Percentiles rank a stretch among this genome's conserved stretches.
Evolutionary conservation across 805 yeast genomes (phyloP).

Genomic region (Candida tammaniensis): DNA sequence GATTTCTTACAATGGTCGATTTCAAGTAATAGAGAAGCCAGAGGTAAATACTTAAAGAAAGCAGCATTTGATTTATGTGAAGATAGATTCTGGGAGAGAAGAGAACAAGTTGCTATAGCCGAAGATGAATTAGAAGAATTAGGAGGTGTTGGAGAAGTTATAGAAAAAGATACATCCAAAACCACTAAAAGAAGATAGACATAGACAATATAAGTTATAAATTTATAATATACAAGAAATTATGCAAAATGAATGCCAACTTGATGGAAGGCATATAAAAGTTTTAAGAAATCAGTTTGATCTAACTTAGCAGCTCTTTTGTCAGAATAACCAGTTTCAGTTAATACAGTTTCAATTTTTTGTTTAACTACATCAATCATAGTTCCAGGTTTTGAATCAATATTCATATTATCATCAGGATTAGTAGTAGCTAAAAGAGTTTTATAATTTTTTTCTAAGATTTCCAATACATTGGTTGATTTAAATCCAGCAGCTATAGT

Average conservation of each 20-base stretch:
- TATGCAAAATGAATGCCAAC: constrained; percentile 96
- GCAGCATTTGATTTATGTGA: constrained; percentile 89
- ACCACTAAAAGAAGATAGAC: constrained; percentile 53
- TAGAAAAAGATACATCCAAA: constrained; percentile 64
- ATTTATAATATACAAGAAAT: constrained; percentile 3
- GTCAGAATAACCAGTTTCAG: constrained; percentile 77
- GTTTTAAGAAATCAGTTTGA: constrained; percentile 85
- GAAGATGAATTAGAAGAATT: constrained; percentile 88
- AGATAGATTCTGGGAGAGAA: constrained; percentile 98
- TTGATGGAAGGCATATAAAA: constrained; percentile 91
- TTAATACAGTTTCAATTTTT: constrained; percentile 70
- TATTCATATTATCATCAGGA: constrained; percentile 43
- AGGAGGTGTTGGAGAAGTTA: constrained; percentile 86
- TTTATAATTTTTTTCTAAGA: constrained; percentile 84
- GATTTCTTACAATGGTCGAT: constrained; percentile 91
- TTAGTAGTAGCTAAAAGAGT: constrained; percentile 59
- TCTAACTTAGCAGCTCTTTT: constrained; percentile 92
- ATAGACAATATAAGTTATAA: background rate
- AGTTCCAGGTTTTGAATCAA: constrained; percentile 40
- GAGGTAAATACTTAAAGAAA: constrained; percentile 87
- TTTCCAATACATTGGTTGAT: constrained; percentile 71
- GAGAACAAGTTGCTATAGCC: constrained; percentile 83
- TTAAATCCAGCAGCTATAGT: constrained; percentile 92
- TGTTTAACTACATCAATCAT: constrained; percentile 53
- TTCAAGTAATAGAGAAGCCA: constrained; percentile 75